phyloP scores from a whole-genome alignment of 805 yeast species.

The Wickerhamomyces kurtzmanii region DNA sequence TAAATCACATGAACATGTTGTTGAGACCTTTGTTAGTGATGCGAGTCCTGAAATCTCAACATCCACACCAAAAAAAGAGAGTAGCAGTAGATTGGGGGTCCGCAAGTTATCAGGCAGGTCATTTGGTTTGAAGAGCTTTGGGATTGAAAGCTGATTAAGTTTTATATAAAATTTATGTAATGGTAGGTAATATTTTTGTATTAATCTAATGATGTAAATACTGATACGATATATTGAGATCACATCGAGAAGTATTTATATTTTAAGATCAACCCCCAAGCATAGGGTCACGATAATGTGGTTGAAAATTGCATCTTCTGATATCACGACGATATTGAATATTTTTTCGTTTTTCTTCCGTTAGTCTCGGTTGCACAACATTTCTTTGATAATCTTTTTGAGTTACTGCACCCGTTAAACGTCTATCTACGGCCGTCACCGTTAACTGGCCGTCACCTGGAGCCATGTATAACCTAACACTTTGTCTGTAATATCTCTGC shows the following conservation, averaged over 20 bases:
- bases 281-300: constrained; percentile 73
- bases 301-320: constrained; percentile 71
- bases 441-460: constrained; percentile 61
- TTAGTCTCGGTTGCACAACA: constrained; percentile 31
- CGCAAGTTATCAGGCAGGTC: constrained; percentile 20
- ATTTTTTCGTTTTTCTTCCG: constrained; percentile 29
- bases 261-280: constrained; percentile 23
- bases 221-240: too few relatives aligned
- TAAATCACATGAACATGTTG: too few relatives aligned
- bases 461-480: constrained; percentile 31
- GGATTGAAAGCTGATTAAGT: too few relatives aligned
- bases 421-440: constrained; percentile 65
- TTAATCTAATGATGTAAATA: too few relatives aligned
- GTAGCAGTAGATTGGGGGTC: constrained; percentile 12
- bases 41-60: too few relatives aligned
- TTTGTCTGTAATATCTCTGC: constrained; percentile 64
- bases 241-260: not conserved
- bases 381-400: constrained; percentile 48
- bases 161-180: too few relatives aligned
- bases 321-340: constrained; percentile 45
- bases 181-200: too few relatives aligned
- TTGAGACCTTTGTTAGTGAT: too few relatives aligned
- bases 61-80: too few relatives aligned
- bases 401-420: constrained; percentile 46
- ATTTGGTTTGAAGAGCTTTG: constrained; percentile 17